Evolutionary conservation across 228 moss, liverwort and hornwort genomes (phyloP).

Genomic region (Sphagnum fallax): DNA sequence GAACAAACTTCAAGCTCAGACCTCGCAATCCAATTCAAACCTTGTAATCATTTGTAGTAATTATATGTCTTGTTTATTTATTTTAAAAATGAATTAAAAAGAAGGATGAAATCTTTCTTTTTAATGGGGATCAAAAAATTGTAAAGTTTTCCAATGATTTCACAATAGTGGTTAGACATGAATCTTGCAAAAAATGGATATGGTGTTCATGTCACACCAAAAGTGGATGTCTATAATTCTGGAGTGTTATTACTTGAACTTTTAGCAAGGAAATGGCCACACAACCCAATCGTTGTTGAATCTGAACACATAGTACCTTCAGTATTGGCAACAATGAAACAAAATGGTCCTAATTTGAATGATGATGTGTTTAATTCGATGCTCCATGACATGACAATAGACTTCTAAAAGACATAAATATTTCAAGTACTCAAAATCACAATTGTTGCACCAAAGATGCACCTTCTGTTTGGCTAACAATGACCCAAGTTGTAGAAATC

Average conservation of each 20-base stretch:
- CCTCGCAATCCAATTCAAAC: too few species aligned
- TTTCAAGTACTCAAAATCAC: neutral
- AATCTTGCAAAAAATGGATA: conserved; percentile 21
- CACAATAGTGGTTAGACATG: neutral
- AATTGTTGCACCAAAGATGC: conserved; percentile 1
- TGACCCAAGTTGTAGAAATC: conserved; percentile 4
- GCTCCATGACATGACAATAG: neutral
- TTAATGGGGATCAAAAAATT: too few species aligned
- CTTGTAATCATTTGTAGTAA: too few species aligned
- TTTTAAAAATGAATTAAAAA: too few species aligned
- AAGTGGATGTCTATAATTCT: conserved; percentile 30
- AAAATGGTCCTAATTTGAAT: neutral
- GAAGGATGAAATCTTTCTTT: too few species aligned
- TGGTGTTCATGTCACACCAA: conserved; percentile 13
- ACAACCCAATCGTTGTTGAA: conserved; percentile 10
- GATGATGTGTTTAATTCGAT: neutral
- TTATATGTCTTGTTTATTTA: too few species aligned
- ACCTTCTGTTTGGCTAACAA: conserved; percentile 1
- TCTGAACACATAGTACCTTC: conserved; percentile 17
- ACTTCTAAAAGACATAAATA: neutral
- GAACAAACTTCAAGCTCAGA: too few species aligned
- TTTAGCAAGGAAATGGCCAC: conserved; percentile 18
- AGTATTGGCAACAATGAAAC: conserved; percentile 5
- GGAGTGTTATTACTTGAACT: conserved; percentile 39
- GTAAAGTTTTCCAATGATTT: too few species aligned